Conservation (phyloP, 2,329 filamentous ascomycete genomes). For the Lachnellula occidentalis region DNA sequence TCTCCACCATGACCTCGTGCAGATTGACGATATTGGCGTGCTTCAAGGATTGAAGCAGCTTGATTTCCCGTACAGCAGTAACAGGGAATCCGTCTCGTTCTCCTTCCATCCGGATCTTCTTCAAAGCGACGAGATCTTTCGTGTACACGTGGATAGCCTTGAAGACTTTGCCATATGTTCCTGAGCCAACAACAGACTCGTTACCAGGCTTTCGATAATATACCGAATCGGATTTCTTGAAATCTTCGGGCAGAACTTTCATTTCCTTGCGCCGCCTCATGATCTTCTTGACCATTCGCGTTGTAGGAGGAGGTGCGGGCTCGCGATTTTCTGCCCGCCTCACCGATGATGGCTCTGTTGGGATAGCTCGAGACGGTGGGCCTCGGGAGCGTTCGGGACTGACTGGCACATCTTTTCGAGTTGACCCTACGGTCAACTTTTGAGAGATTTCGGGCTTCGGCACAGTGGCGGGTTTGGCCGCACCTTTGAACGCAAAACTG, state of each 20-base stretch:
- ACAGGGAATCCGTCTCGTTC: conserved; percentile 88
- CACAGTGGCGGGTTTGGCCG: conserved; percentile 52
- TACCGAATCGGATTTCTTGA: conserved; percentile 77
- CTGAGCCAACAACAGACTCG: conserved; percentile 90
- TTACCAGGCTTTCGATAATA: conserved; percentile 97
- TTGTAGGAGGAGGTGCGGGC: conserved; percentile 33
- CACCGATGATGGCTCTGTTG: conserved; percentile 49
- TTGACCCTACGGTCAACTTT: conserved; percentile 54
- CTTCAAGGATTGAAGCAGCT: conserved; percentile 78
- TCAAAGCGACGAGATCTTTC: conserved; percentile 74
- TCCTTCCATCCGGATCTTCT: conserved; percentile 90
- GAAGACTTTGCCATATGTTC: conserved; percentile 94
- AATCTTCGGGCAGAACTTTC: conserved; percentile 68
- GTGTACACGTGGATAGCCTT: conserved; percentile 93
- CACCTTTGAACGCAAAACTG: conserved; percentile 86
- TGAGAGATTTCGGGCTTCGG: conserved; percentile 62
- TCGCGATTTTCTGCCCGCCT: conserved; percentile 32
- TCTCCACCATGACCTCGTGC: conserved; percentile 94
- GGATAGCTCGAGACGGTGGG: conserved; percentile 35
- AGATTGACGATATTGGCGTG: conserved; percentile 79
- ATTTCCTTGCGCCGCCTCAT: conserved; percentile 60
- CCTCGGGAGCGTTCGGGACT: conserved; percentile 40
- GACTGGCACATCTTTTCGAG: conserved; percentile 20
- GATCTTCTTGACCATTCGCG: conserved; percentile 58
- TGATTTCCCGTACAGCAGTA: conserved; percentile 86